phyloP scores from a whole-genome alignment of 2,329 filamentous ascomycete genomes.

The Hypomyces perniciosus region DNA sequence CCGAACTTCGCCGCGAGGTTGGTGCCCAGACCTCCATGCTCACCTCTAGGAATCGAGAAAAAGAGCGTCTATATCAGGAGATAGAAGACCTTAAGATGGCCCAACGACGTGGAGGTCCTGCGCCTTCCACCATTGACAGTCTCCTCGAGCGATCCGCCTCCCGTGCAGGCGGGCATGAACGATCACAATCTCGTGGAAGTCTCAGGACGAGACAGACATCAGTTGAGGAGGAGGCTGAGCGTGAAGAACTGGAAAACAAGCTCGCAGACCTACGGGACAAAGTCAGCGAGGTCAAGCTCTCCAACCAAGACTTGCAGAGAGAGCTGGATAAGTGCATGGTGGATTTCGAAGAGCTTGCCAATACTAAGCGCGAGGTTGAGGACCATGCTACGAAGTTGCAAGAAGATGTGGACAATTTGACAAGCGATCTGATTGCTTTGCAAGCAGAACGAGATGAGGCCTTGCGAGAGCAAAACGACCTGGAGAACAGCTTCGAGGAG shows the following conservation, averaged over 20 bases:
- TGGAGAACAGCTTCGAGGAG: conserved; percentile 56
- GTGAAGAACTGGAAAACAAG: conserved; percentile 79
- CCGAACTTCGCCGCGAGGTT: conserved; percentile 83
- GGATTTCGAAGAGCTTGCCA: conserved; percentile 70
- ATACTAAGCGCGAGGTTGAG: conserved; percentile 55
- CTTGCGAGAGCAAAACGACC: conserved; percentile 55
- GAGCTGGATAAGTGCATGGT: conserved; percentile 74
- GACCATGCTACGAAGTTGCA: conserved; percentile 59
- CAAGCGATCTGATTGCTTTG: conserved; percentile 72
- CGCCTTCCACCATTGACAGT: conserved; percentile 70
- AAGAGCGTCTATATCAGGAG: conserved; percentile 90
- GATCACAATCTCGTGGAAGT: conserved; percentile 70
- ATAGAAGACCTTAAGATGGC: conserved; percentile 94
- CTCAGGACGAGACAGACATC: conserved; percentile 59
- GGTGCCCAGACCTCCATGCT: conserved; percentile 97
- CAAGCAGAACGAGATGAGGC: conserved; percentile 85
- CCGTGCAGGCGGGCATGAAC: conserved; percentile 61
- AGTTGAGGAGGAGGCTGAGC: conserved; percentile 63
- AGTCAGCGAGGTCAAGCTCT: conserved; percentile 76
- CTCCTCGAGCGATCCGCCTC: conserved; percentile 93
- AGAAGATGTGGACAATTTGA: conserved; percentile 71
- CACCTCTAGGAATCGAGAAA: conserved; percentile 90
- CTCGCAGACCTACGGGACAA: conserved; percentile 80
- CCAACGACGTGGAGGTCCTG: conserved; percentile 62
- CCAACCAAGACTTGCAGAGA: conserved; percentile 81